phyloP scores from a whole-genome alignment of 108 stramenopile genomes.

The Pseudonitzschia pungens region DNA sequence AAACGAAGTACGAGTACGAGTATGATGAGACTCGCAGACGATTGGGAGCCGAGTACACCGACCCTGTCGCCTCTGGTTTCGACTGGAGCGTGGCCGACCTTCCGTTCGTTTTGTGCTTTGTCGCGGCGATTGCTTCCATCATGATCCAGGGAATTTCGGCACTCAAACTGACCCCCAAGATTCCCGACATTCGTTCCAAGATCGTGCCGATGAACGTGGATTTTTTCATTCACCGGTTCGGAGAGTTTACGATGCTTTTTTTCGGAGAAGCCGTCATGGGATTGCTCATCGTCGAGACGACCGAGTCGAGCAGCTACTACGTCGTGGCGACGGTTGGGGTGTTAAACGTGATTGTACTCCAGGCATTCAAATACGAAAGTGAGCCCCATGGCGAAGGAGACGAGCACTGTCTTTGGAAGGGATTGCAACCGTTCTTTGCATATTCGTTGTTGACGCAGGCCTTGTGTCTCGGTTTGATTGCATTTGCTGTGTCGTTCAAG shows the following conservation, averaged over 20 bases:
- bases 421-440: neutral
- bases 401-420: conserved; percentile 22
- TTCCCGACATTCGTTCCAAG: conserved; percentile 13
- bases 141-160: neutral
- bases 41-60: no score
- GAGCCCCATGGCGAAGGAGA: conserved; percentile 16
- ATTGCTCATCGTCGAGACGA: conserved; percentile 50
- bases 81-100: conserved; percentile 27
- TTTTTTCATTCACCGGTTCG: conserved; percentile 67
- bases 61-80: neutral
- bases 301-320: no score
- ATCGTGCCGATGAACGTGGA: conserved; percentile 44
- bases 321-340: no score
- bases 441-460: conserved; percentile 16
- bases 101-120: conserved; percentile 16
- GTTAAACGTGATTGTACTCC: conserved; percentile 2
- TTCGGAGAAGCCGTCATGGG: conserved; percentile 61
- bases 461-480: conserved; percentile 22
- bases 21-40: no score
- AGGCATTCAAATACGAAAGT: conserved; percentile 22
- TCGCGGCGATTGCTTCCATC: conserved; percentile 13
- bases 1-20: no score
- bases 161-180: conserved; percentile 6
- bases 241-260: conserved; percentile 75
- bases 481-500: conserved; percentile 28